Conservation (phyloP, 768 basidiomycete genomes). For the Boletus tomentosulus region DNA sequence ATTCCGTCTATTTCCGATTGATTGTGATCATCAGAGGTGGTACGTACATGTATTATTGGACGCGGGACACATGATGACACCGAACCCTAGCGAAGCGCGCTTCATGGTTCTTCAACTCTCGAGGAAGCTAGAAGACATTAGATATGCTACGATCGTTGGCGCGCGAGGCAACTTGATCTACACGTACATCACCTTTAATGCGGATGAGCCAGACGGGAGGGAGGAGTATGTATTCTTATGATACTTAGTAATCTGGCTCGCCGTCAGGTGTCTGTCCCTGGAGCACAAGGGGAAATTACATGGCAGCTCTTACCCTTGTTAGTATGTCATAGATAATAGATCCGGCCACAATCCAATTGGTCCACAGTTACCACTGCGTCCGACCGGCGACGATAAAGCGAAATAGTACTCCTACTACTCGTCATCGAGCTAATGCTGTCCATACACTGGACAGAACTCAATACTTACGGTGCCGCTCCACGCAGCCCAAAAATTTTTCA, state of each 20-base stretch:
- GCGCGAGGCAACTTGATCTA: conserved; percentile 23
- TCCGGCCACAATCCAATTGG: not conserved
- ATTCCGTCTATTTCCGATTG: conserved; percentile 10
- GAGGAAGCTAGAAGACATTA: conserved; percentile 41
- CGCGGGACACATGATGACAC: conserved; percentile 25
- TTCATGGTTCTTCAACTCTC: conserved; percentile 90
- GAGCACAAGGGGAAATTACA: conserved; percentile 23
- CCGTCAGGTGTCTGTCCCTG: conserved; percentile 17
- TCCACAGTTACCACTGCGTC: conserved; percentile 11
- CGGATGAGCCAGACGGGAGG: conserved; percentile 1
- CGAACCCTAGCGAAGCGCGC: conserved; percentile 72
- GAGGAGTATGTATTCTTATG: conserved; percentile 13
- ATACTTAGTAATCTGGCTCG: conserved; percentile 28
- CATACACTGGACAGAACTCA: not conserved
- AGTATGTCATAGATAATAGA: conserved; percentile 17
- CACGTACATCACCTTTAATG: conserved; percentile 26
- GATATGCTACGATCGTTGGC: conserved; percentile 12
- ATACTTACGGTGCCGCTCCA: conserved; percentile 11
- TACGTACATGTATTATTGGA: conserved; percentile 22
- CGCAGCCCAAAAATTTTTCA: conserved; percentile 29
- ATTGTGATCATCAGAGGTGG: conserved; percentile 30
- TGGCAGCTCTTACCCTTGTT: conserved; percentile 16
- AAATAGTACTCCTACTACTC: not conserved
- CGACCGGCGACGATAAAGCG: not conserved
- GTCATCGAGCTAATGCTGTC: not conserved